These are phyloP conservation scores for Adansonia rubrostipa DNA, from an alignment of 441 rosid species.

Conservation along the genomic window DNA sequence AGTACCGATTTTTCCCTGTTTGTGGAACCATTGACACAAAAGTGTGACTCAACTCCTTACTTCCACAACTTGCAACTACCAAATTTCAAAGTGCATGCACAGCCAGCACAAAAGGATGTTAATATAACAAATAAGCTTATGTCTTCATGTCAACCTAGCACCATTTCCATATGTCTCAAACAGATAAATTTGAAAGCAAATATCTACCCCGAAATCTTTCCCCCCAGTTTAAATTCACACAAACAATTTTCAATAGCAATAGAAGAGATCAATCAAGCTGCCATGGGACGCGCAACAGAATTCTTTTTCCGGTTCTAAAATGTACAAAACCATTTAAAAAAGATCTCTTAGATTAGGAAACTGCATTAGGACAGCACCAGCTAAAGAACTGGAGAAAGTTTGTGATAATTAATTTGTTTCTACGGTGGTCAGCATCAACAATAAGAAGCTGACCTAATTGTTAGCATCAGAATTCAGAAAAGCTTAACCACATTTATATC, in stretches of 20 bases:
- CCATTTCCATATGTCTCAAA: slow-evolving; percentile 1
- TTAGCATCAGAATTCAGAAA: background rate
- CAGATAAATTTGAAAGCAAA: slow-evolving; percentile 1
- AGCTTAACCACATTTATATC: background rate
- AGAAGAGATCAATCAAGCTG: background rate
- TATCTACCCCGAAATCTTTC: slow-evolving; percentile 57
- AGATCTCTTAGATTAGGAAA: background rate
- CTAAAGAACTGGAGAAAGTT: background rate
- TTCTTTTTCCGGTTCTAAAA: background rate
- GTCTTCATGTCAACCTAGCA: background rate
- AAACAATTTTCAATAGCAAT: background rate
- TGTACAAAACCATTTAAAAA: background rate
- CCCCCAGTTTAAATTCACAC: slow-evolving; percentile 26
- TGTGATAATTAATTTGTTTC: background rate
- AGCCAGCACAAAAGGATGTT: background rate
- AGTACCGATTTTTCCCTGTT: background rate
- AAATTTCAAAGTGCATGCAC: background rate
- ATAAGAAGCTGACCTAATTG: background rate
- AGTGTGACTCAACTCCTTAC: background rate
- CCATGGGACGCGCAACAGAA: background rate
- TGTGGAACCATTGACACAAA: slow-evolving; percentile 20
- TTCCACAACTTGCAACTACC: slow-evolving; percentile 12
- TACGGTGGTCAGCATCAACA: background rate
- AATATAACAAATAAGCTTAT: background rate
- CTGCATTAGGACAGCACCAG: background rate